These are phyloP conservation scores for Sphaerulina musiva DNA, from an alignment of 2,329 filamentous ascomycete species.

Conservation along the genomic window DNA sequence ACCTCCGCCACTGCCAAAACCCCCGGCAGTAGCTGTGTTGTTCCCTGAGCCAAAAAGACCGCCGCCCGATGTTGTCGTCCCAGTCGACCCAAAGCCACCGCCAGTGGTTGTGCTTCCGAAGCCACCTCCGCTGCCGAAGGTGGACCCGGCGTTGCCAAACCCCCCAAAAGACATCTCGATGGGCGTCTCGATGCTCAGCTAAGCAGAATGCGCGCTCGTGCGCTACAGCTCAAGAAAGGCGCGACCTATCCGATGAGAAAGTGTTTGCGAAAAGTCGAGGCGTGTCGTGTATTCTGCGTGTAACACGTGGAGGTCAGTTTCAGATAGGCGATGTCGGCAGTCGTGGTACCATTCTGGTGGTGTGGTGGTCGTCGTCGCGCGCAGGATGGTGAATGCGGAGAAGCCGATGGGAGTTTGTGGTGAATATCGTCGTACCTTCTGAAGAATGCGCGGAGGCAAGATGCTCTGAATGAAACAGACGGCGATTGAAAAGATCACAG, in stretches of 20 bases:
- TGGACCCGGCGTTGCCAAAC: slow-evolving; percentile 20
- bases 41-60: slow-evolving; percentile 22
- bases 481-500: background rate
- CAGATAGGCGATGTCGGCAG: background rate
- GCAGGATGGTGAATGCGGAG: background rate
- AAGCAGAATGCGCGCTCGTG: slow-evolving; percentile 27
- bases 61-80: slow-evolving; percentile 20
- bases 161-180: slow-evolving; percentile 19
- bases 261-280: background rate
- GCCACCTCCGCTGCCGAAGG: slow-evolving; percentile 19
- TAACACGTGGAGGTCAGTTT: background rate
- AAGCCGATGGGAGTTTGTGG: background rate
- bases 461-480: background rate
- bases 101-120: slow-evolving; percentile 20
- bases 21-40: slow-evolving; percentile 26
- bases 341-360: background rate
- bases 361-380: background rate
- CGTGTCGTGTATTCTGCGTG: background rate
- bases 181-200: background rate
- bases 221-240: slow-evolving; percentile 21
- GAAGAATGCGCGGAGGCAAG: background rate
- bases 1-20: slow-evolving; percentile 21
- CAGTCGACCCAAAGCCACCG: slow-evolving; percentile 20
- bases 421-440: background rate
- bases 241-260: slow-evolving; percentile 7